Evolutionary conservation across 108 stramenopile genomes (phyloP).

Genomic region (Seminavis robusta): DNA sequence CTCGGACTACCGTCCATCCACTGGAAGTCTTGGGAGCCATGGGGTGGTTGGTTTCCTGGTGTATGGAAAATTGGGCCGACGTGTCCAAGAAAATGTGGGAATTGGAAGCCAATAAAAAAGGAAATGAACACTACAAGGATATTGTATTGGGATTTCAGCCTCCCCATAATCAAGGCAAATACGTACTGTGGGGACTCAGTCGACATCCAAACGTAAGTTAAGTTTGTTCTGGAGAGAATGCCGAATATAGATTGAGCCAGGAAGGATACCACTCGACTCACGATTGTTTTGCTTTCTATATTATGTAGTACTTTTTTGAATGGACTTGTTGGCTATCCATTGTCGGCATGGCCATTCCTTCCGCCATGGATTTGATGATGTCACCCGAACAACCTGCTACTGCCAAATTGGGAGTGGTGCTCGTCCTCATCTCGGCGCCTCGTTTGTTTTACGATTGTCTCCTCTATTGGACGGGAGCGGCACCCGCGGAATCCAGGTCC

Average conservation of each 20-base stretch:
- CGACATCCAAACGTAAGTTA: slow-evolving; percentile 24
- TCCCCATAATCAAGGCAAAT: slow-evolving; percentile 1
- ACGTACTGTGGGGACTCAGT: slow-evolving; percentile 8
- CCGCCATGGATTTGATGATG: not conserved
- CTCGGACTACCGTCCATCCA: not conserved
- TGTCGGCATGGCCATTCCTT: not conserved
- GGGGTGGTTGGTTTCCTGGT: slow-evolving; percentile 5
- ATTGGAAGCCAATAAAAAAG: not conserved
- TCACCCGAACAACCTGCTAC: no score
- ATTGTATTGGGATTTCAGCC: slow-evolving; percentile 13
- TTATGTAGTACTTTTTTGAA: slow-evolving; percentile 18
- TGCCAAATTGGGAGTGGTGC: not conserved
- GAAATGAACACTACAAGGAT: not conserved
- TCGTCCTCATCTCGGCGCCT: not conserved
- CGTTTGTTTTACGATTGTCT: slow-evolving; percentile 19
- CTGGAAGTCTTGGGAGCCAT: slow-evolving; percentile 6
- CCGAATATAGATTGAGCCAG: no score
- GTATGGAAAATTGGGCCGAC: slow-evolving; percentile 6
- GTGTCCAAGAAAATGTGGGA: slow-evolving; percentile 1
- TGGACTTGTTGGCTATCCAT: slow-evolving; percentile 14
- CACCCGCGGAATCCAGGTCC: slow-evolving; percentile 11
- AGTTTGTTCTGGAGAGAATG: no score
- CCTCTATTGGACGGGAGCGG: slow-evolving; percentile 19
- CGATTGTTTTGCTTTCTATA: no score
- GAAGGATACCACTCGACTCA: no score